phyloP scores from a whole-genome alignment of 768 basidiomycete genomes.

The Tricholomella constricta region DNA sequence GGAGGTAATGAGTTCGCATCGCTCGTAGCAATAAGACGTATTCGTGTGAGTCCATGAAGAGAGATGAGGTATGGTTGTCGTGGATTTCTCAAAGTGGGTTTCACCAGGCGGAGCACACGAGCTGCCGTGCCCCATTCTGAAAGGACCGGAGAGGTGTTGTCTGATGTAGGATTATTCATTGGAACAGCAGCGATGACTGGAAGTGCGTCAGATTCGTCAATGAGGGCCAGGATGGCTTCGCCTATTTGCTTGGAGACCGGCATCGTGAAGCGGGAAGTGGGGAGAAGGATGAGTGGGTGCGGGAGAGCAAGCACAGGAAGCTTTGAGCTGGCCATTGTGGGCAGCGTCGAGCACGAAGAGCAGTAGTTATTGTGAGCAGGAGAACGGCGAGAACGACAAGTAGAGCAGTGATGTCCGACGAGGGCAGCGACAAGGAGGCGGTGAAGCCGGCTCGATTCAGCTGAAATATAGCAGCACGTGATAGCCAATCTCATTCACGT shows the following conservation, averaged over 20 bases:
- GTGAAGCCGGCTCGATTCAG: neutral
- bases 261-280: conserved; percentile 68
- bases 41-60: conserved; percentile 69
- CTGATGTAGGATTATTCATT: conserved; percentile 32
- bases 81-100: conserved; percentile 55
- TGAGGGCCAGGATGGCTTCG: conserved; percentile 63
- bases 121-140: conserved; percentile 71
- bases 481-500: no score
- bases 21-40: conserved; percentile 51
- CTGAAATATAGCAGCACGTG: conserved; percentile 16
- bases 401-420: conserved; percentile 2
- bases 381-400: neutral
- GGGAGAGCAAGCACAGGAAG: conserved; percentile 72
- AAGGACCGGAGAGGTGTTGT: conserved; percentile 24
- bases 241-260: conserved; percentile 64
- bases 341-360: neutral
- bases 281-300: conserved; percentile 74
- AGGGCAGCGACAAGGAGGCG: neutral
- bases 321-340: conserved; percentile 45
- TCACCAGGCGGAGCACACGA: conserved; percentile 68
- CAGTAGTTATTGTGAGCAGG: neutral
- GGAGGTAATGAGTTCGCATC: conserved; percentile 27
- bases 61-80: conserved; percentile 68
- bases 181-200: conserved; percentile 74
- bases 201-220: conserved; percentile 69